Base-by-base conservation (phyloP, 2,329 filamentous ascomycete genomes). In the Monilinia vaccinii-corymbosi region DNA sequence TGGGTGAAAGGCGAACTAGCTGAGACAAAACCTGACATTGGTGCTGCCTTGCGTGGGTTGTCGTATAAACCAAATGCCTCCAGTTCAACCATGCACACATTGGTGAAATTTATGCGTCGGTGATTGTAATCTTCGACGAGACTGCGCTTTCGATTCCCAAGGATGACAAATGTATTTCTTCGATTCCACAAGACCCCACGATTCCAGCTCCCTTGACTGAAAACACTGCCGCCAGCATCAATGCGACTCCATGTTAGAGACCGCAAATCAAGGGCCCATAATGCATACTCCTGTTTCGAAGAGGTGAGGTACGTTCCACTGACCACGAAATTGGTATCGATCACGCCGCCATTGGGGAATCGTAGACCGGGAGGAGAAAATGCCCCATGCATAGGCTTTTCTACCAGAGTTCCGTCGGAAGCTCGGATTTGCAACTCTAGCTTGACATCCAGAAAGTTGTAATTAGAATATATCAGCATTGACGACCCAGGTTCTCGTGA, bases 391-490 rank as follows among this genome's bases (percentile, higher is more conserved):
- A 99, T 97, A 31, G 88, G 83, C 74, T 89, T 92, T 73, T 99
- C 94, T 1, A 85, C 83, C 57, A 99, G 76, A 0, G 84, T 85
- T 34, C 94, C 93, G 71, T 97, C 92, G 1, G 90, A 83, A 10
- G 88, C 79, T 56, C 94, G 84, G 51, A 99, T 84, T 73, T 97
- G 94, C 42, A 99, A 78, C 73, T 99, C 94, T 28, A 99, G 78
- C 72, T 96, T 97, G 66, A 99, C 94, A 68, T 99, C 93, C 59
- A 99, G 74, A 70, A 99, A 99, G 74, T 99, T 97, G 75, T 99
- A 99, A 72, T 99, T 99, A 28, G 93, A 97, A 73, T 99, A 99
- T 49, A 99, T 95, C 63, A 99, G 81, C 91, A 97, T 97, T 1
- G 84, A 86, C 1, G 83, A 84, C 8, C 81, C 82, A 0, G 80